These are phyloP conservation scores for Tympanopsis confertula DNA, from an alignment of 2,329 filamentous ascomycete species.

Conservation along the genomic window DNA sequence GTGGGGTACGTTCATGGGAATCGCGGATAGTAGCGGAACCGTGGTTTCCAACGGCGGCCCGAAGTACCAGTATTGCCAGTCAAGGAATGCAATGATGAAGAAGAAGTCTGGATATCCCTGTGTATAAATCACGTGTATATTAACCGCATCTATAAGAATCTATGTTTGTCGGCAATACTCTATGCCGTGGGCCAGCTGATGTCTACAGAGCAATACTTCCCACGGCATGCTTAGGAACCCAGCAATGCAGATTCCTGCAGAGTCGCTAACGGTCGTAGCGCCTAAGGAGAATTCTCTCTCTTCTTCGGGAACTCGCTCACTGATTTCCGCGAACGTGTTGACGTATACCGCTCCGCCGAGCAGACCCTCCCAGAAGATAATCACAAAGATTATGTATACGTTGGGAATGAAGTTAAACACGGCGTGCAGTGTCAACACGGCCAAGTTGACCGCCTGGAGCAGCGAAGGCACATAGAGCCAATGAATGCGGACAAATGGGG, in stretches of 20 bases:
- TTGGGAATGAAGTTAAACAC: slow-evolving; percentile 53
- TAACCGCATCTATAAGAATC: too few relatives aligned
- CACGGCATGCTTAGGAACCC: slow-evolving; percentile 56
- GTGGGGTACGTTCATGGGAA: too few relatives aligned
- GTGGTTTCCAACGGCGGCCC: too few relatives aligned
- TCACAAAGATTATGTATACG: slow-evolving; percentile 51
- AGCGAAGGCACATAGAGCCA: slow-evolving; percentile 55
- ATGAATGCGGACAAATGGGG: slow-evolving; percentile 56
- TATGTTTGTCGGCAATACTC: slow-evolving; percentile 29
- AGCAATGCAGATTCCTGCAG: slow-evolving; percentile 56
- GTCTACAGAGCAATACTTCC: slow-evolving; percentile 52
- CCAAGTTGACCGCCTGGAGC: slow-evolving; percentile 51
- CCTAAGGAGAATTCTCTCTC: slow-evolving; percentile 61
- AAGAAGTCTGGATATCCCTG: too few relatives aligned
- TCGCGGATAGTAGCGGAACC: too few relatives aligned
- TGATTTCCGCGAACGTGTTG: slow-evolving; percentile 61
- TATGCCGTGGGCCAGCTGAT: slow-evolving; percentile 50
- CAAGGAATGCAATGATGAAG: too few relatives aligned
- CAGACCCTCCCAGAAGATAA: slow-evolving; percentile 66
- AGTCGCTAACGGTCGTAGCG: slow-evolving; percentile 60
- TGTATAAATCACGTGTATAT: too few relatives aligned
- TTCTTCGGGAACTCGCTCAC: slow-evolving; percentile 46
- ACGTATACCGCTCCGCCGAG: slow-evolving; percentile 62
- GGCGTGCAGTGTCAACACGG: slow-evolving; percentile 45
- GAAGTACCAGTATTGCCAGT: too few relatives aligned